These are phyloP conservation scores for Spathaspora arborariae DNA, from an alignment of 805 yeast genomes.

Conservation along the genomic window DNA sequence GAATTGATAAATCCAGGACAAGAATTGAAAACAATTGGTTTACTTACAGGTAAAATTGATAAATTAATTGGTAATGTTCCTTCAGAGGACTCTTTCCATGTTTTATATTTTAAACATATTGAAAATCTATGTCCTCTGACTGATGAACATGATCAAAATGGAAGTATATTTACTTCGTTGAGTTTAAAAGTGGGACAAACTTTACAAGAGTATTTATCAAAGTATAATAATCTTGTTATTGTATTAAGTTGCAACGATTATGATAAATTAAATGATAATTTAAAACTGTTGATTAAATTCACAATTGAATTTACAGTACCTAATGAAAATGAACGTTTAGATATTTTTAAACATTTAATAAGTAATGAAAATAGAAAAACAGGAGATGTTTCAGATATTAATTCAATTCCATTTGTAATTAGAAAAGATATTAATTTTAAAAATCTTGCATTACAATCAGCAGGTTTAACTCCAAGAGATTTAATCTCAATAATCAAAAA, in stretches of 20 bases:
- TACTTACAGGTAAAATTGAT: constrained; percentile 73
- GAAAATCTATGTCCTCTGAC: constrained; percentile 68
- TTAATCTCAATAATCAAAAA: constrained; percentile 63
- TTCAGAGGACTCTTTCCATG: constrained; percentile 22
- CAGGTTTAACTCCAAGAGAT: constrained; percentile 88
- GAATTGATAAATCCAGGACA: constrained; percentile 66
- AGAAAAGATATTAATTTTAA: constrained; percentile 49
- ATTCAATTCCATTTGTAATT: constrained; percentile 15
- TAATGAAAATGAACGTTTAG: constrained; percentile 64
- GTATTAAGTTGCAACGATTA: constrained; percentile 69
- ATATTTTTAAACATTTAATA: constrained; percentile 56
- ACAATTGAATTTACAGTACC: constrained; percentile 79
- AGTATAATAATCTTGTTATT: constrained; percentile 41
- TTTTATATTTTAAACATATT: constrained; percentile 66
- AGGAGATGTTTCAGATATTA: background rate
- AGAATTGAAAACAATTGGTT: constrained; percentile 75
- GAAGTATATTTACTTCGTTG: constrained; percentile 38
- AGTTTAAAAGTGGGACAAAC: constrained; percentile 54
- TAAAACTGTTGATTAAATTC: constrained; percentile 70
- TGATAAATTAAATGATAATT: constrained; percentile 61
- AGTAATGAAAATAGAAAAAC: constrained; percentile 13
- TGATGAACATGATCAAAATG: constrained; percentile 53
- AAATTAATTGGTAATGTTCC: constrained; percentile 44
- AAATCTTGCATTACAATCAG: constrained; percentile 76
- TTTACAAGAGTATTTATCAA: constrained; percentile 49